phyloP scores from a whole-genome alignment of 2,329 filamentous ascomycete genomes.

The Apiospora phragmitis region DNA sequence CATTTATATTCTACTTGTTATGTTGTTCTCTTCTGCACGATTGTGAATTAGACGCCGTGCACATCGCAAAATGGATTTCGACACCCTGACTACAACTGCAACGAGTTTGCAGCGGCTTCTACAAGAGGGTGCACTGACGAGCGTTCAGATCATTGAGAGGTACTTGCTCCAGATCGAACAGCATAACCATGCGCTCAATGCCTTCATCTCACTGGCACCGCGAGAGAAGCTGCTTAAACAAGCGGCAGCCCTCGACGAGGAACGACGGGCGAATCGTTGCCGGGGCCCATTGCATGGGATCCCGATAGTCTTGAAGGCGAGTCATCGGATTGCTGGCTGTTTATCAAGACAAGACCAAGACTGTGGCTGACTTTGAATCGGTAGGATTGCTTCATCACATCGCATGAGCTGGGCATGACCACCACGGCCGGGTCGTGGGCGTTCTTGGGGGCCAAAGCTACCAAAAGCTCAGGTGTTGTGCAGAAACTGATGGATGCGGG shows the following conservation, averaged over 20 bases:
- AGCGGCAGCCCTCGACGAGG: constrained; percentile 8
- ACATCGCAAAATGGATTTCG: not conserved
- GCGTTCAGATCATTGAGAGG: not conserved
- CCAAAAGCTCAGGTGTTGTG: constrained; percentile 1
- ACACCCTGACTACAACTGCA: constrained; percentile 5
- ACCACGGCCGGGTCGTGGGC: constrained; percentile 20
- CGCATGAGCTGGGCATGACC: constrained; percentile 19
- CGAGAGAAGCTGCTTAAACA: not conserved
- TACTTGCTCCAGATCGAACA: constrained; percentile 12
- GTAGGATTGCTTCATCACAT: constrained; percentile 21
- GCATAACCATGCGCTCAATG: constrained; percentile 10
- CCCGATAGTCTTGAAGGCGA: constrained; percentile 17
- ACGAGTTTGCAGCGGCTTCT: constrained; percentile 1
- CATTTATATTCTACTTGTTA: too few relatives aligned
- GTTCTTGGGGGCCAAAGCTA: constrained; percentile 15
- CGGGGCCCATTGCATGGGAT: constrained; percentile 16
- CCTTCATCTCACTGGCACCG: constrained; percentile 9
- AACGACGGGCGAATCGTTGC: not conserved
- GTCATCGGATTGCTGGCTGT: not conserved
- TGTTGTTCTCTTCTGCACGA: too few relatives aligned
- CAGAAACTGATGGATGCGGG: constrained; percentile 20
- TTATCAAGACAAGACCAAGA: not conserved
- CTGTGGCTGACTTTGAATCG: not conserved
- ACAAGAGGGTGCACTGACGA: not conserved
- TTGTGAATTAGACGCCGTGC: too few relatives aligned